These are phyloP conservation scores for Capronia coronata DNA, from an alignment of 2,329 filamentous ascomycete species.

Conservation along the genomic window DNA sequence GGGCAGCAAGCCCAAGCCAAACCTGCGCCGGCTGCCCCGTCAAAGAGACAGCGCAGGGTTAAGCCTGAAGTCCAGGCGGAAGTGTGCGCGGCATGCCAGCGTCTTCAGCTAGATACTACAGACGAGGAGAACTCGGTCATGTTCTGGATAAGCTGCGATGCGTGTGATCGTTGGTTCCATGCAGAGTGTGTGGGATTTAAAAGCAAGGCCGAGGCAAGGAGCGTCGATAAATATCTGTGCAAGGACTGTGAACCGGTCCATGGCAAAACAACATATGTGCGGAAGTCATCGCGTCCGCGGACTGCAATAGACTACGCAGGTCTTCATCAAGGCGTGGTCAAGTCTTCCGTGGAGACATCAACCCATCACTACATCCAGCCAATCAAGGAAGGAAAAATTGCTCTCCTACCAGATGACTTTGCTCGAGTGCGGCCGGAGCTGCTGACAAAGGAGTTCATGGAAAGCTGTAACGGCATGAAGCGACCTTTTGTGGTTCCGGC, in stretches of 20 bases:
- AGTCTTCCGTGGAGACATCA: slow-evolving; percentile 56
- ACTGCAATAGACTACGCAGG: slow-evolving; percentile 63
- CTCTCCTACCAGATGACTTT: slow-evolving; percentile 56
- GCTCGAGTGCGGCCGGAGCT: slow-evolving; percentile 58
- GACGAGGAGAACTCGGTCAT: slow-evolving; percentile 46
- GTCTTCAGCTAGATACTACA: slow-evolving; percentile 46
- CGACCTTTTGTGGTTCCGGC: slow-evolving; percentile 63
- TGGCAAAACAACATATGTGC: slow-evolving; percentile 60
- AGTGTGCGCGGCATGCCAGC: slow-evolving; percentile 51
- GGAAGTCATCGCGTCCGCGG: slow-evolving; percentile 59
- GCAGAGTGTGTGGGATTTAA: slow-evolving; percentile 61
- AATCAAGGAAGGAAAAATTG: slow-evolving; percentile 59
- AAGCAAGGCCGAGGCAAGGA: slow-evolving; percentile 56
- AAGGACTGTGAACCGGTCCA: slow-evolving; percentile 52
- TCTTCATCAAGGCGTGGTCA: slow-evolving; percentile 59
- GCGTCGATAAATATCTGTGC: slow-evolving; percentile 64
- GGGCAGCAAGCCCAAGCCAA: neutral
- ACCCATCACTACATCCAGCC: slow-evolving; percentile 64
- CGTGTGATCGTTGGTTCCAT: slow-evolving; percentile 63
- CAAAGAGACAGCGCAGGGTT: slow-evolving; percentile 18
- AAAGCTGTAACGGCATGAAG: slow-evolving; percentile 56
- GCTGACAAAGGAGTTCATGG: slow-evolving; percentile 57
- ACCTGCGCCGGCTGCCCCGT: slow-evolving; percentile 1
- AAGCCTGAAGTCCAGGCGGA: slow-evolving; percentile 20
- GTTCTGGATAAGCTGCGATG: slow-evolving; percentile 61